A percentile compares a stretch with the other conserved stretches of the same genome.
These are phyloP conservation scores for Thamnidium elegans DNA, from an alignment of 192 early-diverging fungal species.

Conservation along the genomic window DNA sequence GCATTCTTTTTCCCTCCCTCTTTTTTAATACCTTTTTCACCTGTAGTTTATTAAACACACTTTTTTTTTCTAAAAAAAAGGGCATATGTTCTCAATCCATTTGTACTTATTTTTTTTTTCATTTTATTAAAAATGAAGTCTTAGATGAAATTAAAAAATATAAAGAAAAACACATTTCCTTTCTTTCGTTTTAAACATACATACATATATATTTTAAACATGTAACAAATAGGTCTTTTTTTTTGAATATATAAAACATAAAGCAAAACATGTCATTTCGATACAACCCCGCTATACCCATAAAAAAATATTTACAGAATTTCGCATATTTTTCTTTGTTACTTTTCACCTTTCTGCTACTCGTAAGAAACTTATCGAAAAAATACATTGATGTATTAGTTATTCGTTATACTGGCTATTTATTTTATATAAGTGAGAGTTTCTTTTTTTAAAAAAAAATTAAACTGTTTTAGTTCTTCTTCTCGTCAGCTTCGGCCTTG, in stretches of 20 bases:
- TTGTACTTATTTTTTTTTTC: neutral
- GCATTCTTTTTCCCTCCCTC: neutral
- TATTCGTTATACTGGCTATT: too few relatives aligned
- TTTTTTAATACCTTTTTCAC: neutral
- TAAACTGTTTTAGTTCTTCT: constrained; percentile 16
- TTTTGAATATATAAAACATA: neutral
- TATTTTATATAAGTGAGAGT: too few relatives aligned
- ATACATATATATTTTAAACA: neutral
- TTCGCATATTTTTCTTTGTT: too few relatives aligned
- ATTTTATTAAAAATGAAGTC: constrained; percentile 8
- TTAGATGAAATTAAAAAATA: constrained; percentile 17
- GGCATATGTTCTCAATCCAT: too few relatives aligned
- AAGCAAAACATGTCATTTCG: too few relatives aligned
- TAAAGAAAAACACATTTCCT: neutral
- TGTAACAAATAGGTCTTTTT: neutral
- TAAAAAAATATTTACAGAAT: too few relatives aligned
- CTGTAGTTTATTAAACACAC: neutral
- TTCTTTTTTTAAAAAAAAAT: neutral
- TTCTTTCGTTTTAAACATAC: too few relatives aligned
- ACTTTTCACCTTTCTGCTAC: too few relatives aligned
- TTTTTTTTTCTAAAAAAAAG: neutral
- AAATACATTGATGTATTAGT: too few relatives aligned
- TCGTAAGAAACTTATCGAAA: too few relatives aligned
- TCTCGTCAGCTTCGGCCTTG: constrained; percentile 38
- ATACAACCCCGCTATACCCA: too few relatives aligned